These are phyloP conservation scores for Cercophora scortea DNA, from an alignment of 495 filamentous ascomycete genomes.

Conservation along the genomic window DNA sequence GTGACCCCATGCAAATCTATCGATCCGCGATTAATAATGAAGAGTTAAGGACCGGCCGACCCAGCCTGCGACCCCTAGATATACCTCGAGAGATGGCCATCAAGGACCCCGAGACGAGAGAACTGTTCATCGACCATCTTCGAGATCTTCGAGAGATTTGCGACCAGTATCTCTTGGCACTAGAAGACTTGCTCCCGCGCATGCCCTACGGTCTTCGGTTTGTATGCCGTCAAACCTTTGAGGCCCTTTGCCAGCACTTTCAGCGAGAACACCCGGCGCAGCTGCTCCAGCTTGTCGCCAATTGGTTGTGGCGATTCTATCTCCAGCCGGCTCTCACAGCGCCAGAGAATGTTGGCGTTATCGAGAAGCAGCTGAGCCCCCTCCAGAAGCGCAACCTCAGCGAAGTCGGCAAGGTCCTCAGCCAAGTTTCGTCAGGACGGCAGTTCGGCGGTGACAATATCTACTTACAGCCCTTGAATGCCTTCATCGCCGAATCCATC, in stretches of 20 bases:
- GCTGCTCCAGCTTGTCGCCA: conserved; percentile 73
- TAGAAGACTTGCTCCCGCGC: conserved; percentile 75
- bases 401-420: conserved; percentile 84
- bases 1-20: conserved; percentile 97
- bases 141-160: conserved; percentile 89
- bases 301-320: conserved; percentile 92
- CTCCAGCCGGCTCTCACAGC: conserved; percentile 79
- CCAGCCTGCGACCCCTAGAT: conserved; percentile 69
- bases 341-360: conserved; percentile 82
- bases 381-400: conserved; percentile 88
- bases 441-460: conserved; percentile 91
- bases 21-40: conserved; percentile 91
- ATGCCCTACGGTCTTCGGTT: conserved; percentile 94
- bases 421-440: conserved; percentile 76
- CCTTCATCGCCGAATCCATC: conserved; percentile 78
- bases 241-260: conserved; percentile 66
- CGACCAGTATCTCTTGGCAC: conserved; percentile 71
- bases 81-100: conserved; percentile 89
- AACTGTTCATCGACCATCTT: conserved; percentile 85
- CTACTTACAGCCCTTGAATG: conserved; percentile 90
- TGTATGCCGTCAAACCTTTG: conserved; percentile 79
- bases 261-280: conserved; percentile 68
- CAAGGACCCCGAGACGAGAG: conserved; percentile 82
- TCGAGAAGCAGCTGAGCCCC: conserved; percentile 79
- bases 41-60: conserved; percentile 81